A percentile compares a stretch with the other conserved stretches of the same genome.
phyloP scores from a whole-genome alignment of 1,284 basidiomycete genomes.

The Fomitopsis schrenkii region DNA sequence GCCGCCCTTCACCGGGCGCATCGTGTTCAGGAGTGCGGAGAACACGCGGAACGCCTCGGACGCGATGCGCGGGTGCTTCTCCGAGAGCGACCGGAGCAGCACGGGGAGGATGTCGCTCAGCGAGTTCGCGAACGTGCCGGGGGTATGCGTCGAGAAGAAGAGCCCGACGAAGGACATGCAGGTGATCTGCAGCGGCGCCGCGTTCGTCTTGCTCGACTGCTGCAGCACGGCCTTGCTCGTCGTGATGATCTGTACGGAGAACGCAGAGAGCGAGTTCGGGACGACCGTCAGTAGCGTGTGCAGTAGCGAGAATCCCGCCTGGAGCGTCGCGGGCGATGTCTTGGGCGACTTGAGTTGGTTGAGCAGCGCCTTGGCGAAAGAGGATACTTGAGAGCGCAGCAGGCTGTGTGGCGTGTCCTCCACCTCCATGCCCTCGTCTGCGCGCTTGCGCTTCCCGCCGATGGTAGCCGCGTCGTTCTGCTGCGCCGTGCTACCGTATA shows the following conservation, averaged over 20 bases:
- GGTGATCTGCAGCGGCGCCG: conserved; percentile 74
- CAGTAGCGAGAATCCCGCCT: conserved; percentile 82
- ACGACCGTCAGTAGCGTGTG: conserved; percentile 76
- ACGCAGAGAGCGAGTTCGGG: conserved; percentile 76
- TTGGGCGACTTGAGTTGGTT: conserved; percentile 82
- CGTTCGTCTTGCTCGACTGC: conserved; percentile 60
- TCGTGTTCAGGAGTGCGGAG: conserved; percentile 62
- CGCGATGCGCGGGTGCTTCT: conserved; percentile 72
- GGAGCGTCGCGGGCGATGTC: conserved; percentile 74
- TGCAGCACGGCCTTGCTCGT: conserved; percentile 62
- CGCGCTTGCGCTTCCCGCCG: conserved; percentile 77
- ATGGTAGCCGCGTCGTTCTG: conserved; percentile 47
- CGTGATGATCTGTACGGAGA: conserved; percentile 59
- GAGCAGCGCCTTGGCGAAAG: conserved; percentile 77
- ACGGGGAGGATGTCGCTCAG: conserved; percentile 68
- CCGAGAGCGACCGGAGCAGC: conserved; percentile 68
- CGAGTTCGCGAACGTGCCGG: conserved; percentile 57
- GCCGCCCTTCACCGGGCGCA: conserved; percentile 54
- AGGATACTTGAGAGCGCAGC: conserved; percentile 73
- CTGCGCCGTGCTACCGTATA: conserved; percentile 62
- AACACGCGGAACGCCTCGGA: conserved; percentile 84
- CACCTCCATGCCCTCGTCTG: conserved; percentile 65
- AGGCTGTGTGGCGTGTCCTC: conserved; percentile 73
- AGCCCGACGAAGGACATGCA: conserved; percentile 81
- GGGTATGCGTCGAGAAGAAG: conserved; percentile 81